phyloP scores from a whole-genome alignment of 257 asterid species.

The Scutellaria minor region DNA sequence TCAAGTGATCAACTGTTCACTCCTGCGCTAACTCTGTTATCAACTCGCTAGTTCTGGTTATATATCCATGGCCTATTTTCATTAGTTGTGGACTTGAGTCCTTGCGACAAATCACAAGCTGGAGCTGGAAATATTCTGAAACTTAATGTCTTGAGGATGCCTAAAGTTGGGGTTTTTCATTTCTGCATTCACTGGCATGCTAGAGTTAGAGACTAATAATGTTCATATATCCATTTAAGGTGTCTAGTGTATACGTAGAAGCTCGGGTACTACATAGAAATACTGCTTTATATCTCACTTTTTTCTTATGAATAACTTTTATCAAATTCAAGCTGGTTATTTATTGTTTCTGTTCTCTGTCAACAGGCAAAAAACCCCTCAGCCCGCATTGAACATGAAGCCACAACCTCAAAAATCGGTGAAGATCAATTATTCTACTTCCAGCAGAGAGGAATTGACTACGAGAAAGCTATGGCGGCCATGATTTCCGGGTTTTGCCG shows the following conservation, averaged over 20 bases:
- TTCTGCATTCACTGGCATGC: not conserved
- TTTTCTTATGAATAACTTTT: not conserved
- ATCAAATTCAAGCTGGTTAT: not conserved
- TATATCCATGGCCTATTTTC: not conserved
- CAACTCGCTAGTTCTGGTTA: conserved; percentile 15
- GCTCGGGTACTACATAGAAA: not conserved
- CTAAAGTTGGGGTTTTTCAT: not conserved
- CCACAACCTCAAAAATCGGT: conserved; percentile 91
- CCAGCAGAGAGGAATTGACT: conserved; percentile 94
- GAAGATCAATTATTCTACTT: conserved; percentile 94
- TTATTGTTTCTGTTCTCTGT: conserved; percentile 7
- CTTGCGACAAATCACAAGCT: not conserved
- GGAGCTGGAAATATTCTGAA: not conserved
- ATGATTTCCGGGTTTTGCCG: conserved; percentile 95
- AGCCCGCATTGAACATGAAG: conserved; percentile 84
- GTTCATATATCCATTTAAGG: not conserved
- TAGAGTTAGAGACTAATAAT: not conserved
- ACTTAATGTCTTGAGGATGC: conserved; percentile 9
- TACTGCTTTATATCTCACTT: no score
- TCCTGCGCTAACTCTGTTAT: not conserved
- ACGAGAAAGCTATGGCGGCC: conserved; percentile 96
- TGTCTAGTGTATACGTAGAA: not conserved
- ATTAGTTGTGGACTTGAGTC: not conserved
- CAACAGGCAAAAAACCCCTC: conserved; percentile 71
- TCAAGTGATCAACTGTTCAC: not conserved